Evolutionary conservation across 768 basidiomycete genomes (phyloP).

Genomic region (Xerocomellus chrysenteron): DNA sequence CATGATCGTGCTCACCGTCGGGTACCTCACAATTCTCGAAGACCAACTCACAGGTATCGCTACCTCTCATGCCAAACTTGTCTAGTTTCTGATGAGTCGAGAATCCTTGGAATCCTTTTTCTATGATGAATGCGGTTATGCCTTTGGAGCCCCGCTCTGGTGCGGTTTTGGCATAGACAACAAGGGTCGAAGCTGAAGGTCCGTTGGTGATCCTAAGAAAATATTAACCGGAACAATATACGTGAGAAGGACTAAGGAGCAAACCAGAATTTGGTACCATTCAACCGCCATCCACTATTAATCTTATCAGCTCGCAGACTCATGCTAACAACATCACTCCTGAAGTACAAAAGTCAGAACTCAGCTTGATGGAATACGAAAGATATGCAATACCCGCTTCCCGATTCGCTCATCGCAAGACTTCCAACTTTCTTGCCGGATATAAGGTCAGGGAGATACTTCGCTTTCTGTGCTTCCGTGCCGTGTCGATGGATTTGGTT

Average conservation of each 20-base stretch:
- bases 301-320: slow-evolving; percentile 76
- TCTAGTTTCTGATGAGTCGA: slow-evolving; percentile 90
- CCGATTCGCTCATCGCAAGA: slow-evolving; percentile 93
- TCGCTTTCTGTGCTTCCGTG: slow-evolving; percentile 73
- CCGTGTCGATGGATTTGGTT: slow-evolving; percentile 87
- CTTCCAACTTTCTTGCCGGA: slow-evolving; percentile 83
- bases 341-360: slow-evolving; percentile 7
- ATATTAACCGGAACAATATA: not conserved
- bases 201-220: slow-evolving; percentile 90
- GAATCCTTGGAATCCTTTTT: slow-evolving; percentile 79
- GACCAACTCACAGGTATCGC: slow-evolving; percentile 90
- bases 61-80: slow-evolving; percentile 96
- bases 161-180: slow-evolving; percentile 90
- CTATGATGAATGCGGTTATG: slow-evolving; percentile 90
- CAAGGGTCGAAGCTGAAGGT: slow-evolving; percentile 83
- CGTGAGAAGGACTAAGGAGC: not conserved
- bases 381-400: slow-evolving; percentile 52
- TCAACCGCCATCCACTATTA: slow-evolving; percentile 73
- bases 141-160: slow-evolving; percentile 80
- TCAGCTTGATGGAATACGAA: not conserved
- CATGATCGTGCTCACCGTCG: slow-evolving; percentile 52
- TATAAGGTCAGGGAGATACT: slow-evolving; percentile 80
- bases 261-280: slow-evolving; percentile 93
- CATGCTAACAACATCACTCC: slow-evolving; percentile 96
- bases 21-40: slow-evolving; percentile 92